A percentile compares a stretch with the other conserved stretches of the same genome.
Conservation (phyloP, 139 green algal species). For the Zygnema cylindricum region DNA sequence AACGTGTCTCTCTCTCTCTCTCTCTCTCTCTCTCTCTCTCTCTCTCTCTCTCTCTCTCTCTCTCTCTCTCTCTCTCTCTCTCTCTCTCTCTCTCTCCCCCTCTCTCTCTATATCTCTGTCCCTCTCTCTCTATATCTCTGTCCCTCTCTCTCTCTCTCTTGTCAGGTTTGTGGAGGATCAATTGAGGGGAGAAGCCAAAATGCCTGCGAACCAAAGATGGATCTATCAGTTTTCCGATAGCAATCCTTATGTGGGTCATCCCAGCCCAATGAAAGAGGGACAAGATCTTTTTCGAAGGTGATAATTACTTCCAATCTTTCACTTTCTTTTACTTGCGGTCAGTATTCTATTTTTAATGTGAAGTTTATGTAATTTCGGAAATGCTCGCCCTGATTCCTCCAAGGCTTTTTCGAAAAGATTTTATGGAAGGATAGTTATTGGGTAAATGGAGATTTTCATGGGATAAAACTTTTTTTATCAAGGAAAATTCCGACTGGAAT, state of each 20-base stretch:
- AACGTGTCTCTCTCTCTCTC: too few relatives aligned
- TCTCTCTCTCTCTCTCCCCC: slow-evolving; percentile 47
- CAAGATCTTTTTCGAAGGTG: slow-evolving; percentile 80
- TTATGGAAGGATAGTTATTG: not conserved
- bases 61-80: slow-evolving; percentile 44
- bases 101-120: slow-evolving; percentile 47
- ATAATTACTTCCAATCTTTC: not conserved
- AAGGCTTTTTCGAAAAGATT: not conserved
- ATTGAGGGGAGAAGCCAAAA: slow-evolving; percentile 26
- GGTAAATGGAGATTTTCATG: not conserved
- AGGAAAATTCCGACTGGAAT: slow-evolving; percentile 5
- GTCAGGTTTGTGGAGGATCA: slow-evolving; percentile 52
- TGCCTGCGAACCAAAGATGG: slow-evolving; percentile 22
- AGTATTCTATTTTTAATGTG: too few relatives aligned
- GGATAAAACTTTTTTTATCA: not conserved
- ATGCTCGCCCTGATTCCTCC: too few relatives aligned
- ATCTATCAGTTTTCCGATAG: slow-evolving; percentile 80
- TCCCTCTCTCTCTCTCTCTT: slow-evolving; percentile 18
- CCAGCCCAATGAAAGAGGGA: slow-evolving; percentile 74
- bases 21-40: not conserved
- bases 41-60: slow-evolving; percentile 21
- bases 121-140: slow-evolving; percentile 25
- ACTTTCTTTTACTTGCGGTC: too few relatives aligned
- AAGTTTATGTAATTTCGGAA: too few relatives aligned
- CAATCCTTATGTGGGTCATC: slow-evolving; percentile 90